These are phyloP conservation scores for Fraxinus latifolia DNA, from an alignment of 305 asterid genomes.

Conservation along the genomic window DNA sequence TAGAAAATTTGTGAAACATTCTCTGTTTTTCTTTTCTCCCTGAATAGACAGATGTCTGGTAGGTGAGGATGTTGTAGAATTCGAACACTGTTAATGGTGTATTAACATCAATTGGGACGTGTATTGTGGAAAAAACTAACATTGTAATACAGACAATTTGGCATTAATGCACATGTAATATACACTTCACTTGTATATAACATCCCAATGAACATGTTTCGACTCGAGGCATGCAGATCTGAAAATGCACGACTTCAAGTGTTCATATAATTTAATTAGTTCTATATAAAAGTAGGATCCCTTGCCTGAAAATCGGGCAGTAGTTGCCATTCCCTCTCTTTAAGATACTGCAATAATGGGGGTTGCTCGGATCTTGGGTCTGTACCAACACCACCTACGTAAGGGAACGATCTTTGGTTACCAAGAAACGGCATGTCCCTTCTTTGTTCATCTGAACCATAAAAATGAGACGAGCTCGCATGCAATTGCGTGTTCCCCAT, in stretches of 20 bases:
- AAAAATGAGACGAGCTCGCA: slow-evolving; percentile 38
- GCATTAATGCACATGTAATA: background rate
- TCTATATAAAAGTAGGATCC: slow-evolving; percentile 57
- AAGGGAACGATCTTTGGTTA: slow-evolving; percentile 55
- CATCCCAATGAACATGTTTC: background rate
- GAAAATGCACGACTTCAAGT: background rate
- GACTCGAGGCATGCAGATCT: background rate
- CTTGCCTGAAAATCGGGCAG: slow-evolving; percentile 50
- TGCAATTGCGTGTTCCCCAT: slow-evolving; percentile 43
- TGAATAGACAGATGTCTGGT: background rate
- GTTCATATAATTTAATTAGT: slow-evolving; percentile 22
- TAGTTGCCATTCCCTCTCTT: slow-evolving; percentile 67
- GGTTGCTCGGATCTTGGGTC: slow-evolving; percentile 52
- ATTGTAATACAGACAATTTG: background rate
- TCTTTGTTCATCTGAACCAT: slow-evolving; percentile 44
- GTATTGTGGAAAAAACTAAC: background rate
- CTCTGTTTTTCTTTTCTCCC: background rate
- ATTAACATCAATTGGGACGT: background rate
- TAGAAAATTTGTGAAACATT: background rate
- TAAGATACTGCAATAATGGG: slow-evolving; percentile 62
- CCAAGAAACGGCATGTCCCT: slow-evolving; percentile 37
- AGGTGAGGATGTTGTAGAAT: background rate
- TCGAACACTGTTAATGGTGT: background rate
- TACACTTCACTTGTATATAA: background rate
- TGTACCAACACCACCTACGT: slow-evolving; percentile 44